phyloP scores from a whole-genome alignment of 441 rosid genomes.

The Erysimum cheiri region DNA sequence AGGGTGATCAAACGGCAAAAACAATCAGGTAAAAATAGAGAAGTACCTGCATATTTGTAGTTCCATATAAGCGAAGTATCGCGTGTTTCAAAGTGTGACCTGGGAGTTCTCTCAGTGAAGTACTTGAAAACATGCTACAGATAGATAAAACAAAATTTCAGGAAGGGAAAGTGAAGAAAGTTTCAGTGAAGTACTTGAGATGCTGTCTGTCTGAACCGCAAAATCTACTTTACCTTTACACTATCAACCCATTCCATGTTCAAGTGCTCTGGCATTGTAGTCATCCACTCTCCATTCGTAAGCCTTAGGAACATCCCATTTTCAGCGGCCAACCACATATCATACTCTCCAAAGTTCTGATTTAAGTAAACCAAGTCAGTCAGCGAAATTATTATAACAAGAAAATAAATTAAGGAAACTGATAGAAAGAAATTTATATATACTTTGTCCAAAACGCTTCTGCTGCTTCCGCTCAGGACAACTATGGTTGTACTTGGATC shows the following conservation, averaged over 20 bases:
- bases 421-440: constrained; percentile 18
- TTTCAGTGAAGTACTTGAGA: background rate
- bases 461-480: constrained; percentile 87
- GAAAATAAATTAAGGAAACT: constrained; percentile 25
- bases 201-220: background rate
- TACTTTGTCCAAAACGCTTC: constrained; percentile 75
- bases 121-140: constrained; percentile 95
- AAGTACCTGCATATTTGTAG: constrained; percentile 96
- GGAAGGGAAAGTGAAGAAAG: background rate
- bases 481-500: constrained; percentile 82
- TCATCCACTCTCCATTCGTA: constrained; percentile 93
- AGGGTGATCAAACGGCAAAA: constrained; percentile 11
- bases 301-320: constrained; percentile 95
- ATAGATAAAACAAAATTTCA: constrained; percentile 41
- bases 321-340: constrained; percentile 98
- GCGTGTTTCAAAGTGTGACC: constrained; percentile 86
- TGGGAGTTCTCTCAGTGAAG: constrained; percentile 93
- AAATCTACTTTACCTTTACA: constrained; percentile 62
- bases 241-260: constrained; percentile 99
- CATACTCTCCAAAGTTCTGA: constrained; percentile 88
- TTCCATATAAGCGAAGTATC: constrained; percentile 98
- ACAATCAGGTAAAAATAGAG: background rate
- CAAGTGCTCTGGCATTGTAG: constrained; percentile 98
- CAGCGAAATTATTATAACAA: constrained; percentile 11
- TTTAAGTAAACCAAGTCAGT: constrained; percentile 27